phyloP scores from a whole-genome alignment of 371 early-diverging fungal genomes.

The Catenaria anguillulae region DNA sequence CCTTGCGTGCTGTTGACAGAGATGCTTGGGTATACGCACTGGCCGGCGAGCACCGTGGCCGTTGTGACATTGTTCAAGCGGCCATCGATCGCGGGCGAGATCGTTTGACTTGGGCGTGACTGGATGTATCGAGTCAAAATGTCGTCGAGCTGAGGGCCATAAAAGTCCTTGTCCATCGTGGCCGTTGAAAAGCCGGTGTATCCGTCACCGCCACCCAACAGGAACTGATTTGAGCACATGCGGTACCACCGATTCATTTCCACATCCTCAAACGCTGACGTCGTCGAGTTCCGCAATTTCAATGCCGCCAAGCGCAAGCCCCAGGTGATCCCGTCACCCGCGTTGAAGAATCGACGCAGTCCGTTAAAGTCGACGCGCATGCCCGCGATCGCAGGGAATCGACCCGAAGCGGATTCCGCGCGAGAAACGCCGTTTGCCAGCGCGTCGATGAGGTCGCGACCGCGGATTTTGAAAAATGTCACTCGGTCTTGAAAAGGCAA shows the following conservation, averaged over 20 bases:
- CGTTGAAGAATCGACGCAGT: not conserved
- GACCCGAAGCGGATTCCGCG: slow-evolving; percentile 43
- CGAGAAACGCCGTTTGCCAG: slow-evolving; percentile 43
- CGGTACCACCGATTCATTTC: not conserved
- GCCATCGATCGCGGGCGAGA: not conserved
- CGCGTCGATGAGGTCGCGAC: slow-evolving; percentile 36
- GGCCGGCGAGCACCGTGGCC: not conserved
- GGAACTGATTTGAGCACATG: not conserved
- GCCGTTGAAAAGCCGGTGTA: not conserved
- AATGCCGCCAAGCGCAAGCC: not conserved
- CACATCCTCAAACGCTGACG: not conserved
- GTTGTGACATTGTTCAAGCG: not conserved
- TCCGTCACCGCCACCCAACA: not conserved
- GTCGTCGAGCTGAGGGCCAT: not conserved
- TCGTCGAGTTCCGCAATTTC: not conserved
- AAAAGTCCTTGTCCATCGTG: not conserved
- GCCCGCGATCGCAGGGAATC: slow-evolving; percentile 45
- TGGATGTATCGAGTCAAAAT: not conserved
- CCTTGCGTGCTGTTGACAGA: not conserved
- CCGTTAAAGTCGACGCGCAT: slow-evolving; percentile 39
- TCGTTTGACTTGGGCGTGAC: not conserved
- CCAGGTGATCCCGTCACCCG: not conserved
- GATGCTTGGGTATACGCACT: not conserved
- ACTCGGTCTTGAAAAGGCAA: not conserved
- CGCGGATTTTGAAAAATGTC: slow-evolving; percentile 18